phyloP scores from a whole-genome alignment of 1,284 basidiomycete genomes.

The Ustilago bromivora region DNA sequence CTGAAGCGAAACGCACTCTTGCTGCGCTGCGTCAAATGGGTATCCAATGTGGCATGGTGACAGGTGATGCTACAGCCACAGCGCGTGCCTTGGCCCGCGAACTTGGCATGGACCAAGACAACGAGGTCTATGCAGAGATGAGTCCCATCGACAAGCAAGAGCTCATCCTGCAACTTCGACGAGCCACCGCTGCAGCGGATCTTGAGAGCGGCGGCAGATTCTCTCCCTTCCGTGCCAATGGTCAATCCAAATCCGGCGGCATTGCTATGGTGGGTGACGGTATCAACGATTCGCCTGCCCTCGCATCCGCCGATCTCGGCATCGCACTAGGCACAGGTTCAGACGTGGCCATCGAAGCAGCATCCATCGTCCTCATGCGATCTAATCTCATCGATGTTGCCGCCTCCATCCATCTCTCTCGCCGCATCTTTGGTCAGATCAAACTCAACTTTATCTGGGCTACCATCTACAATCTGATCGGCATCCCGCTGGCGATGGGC shows the following conservation, averaged over 20 bases:
- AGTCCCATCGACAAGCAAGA: constrained; percentile 65
- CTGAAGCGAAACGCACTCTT: constrained; percentile 58
- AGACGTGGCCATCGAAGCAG: constrained; percentile 96
- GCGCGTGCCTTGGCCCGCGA: constrained; percentile 61
- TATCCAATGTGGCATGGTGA: constrained; percentile 65
- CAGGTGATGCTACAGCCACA: constrained; percentile 63
- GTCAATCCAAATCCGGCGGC: constrained; percentile 37
- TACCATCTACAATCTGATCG: constrained; percentile 83
- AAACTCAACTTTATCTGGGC: constrained; percentile 73
- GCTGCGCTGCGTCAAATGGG: constrained; percentile 58
- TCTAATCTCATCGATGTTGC: constrained; percentile 96
- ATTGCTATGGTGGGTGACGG: constrained; percentile 89
- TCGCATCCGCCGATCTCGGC: constrained; percentile 93
- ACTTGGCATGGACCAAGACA: constrained; percentile 55
- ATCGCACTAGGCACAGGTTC: constrained; percentile 96
- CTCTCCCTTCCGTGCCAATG: constrained; percentile 25
- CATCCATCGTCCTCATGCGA: constrained; percentile 96
- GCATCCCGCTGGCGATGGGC: constrained; percentile 99
- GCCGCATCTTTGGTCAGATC: constrained; percentile 90
- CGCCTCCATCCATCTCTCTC: constrained; percentile 90
- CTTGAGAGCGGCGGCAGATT: constrained; percentile 32
- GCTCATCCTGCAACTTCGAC: constrained; percentile 70
- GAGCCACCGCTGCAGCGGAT: constrained; percentile 49
- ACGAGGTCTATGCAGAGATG: constrained; percentile 63
- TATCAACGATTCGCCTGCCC: constrained; percentile 97